phyloP scores from a whole-genome alignment of 148 eudicot genomes.

The Rheum nobile region DNA sequence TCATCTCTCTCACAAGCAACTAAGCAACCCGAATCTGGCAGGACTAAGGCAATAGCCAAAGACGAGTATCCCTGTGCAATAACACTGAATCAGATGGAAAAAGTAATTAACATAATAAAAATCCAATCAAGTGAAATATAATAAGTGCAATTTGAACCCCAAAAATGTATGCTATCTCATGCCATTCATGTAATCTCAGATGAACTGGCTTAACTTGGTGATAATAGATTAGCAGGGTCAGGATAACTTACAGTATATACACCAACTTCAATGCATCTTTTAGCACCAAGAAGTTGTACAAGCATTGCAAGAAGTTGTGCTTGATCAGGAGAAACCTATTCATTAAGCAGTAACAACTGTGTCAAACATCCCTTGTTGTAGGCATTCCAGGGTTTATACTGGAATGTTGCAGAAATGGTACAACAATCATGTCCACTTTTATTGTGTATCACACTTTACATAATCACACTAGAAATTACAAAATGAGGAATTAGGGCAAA shows the following conservation, averaged over 20 bases:
- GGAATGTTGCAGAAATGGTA: neutral
- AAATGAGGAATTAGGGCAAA: no score
- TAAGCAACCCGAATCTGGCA: slow-evolving; percentile 72
- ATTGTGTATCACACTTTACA: neutral
- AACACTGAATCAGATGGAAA: slow-evolving; percentile 3
- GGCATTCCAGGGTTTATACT: no score
- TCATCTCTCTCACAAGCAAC: slow-evolving; percentile 87
- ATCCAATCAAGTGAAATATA: neutral
- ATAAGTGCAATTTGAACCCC: neutral
- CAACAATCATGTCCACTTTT: neutral
- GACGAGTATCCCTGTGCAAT: slow-evolving; percentile 72
- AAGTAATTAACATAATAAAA: neutral
- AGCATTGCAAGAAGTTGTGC: slow-evolving; percentile 94
- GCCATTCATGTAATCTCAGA: neutral
- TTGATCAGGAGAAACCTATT: slow-evolving; percentile 86
- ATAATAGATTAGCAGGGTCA: neutral
- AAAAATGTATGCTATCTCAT: neutral
- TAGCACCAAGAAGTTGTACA: slow-evolving; percentile 75
- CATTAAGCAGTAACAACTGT: neutral
- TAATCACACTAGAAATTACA: neutral
- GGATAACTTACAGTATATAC: slow-evolving; percentile 60
- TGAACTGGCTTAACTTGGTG: neutral
- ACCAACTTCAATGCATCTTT: slow-evolving; percentile 87
- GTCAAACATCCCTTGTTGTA: no score
- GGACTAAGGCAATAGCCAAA: slow-evolving; percentile 81